A percentile compares a stretch with the other conserved stretches of the same genome.
Conservation (phyloP, 345 rosid genomes). For the Hirschfeldia incana region DNA sequence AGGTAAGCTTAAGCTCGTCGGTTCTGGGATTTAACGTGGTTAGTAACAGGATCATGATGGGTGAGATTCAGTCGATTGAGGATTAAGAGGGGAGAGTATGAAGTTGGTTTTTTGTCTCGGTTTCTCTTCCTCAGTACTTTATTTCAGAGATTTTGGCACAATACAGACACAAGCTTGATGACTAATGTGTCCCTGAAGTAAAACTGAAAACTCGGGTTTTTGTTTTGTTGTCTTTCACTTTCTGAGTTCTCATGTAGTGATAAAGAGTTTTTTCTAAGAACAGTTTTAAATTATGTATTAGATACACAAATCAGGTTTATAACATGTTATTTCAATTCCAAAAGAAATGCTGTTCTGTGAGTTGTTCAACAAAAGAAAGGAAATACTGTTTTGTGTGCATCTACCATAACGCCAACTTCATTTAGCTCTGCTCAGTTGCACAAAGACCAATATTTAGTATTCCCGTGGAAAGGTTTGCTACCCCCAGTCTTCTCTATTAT, state of each 20-base stretch:
- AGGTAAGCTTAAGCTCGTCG: conserved; percentile 77
- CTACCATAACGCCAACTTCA: too few relatives aligned
- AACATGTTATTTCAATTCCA: not conserved
- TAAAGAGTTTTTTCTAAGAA: not conserved
- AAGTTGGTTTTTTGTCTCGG: not conserved
- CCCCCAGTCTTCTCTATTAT: too few relatives aligned
- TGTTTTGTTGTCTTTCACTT: not conserved
- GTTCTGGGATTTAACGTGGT: conserved; percentile 92
- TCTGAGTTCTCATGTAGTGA: not conserved
- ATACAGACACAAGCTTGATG: not conserved
- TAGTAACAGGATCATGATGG: conserved; percentile 98
- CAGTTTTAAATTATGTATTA: not conserved
- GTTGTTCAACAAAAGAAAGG: too few relatives aligned
- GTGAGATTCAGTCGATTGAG: conserved; percentile 87
- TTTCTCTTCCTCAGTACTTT: not conserved
- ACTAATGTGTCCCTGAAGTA: not conserved
- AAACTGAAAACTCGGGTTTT: not conserved
- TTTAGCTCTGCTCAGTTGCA: too few relatives aligned
- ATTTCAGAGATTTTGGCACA: not conserved
- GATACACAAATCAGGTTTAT: not conserved
- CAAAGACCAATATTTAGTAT: too few relatives aligned
- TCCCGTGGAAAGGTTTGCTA: too few relatives aligned
- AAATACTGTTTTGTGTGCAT: too few relatives aligned
- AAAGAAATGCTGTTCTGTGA: too few relatives aligned
- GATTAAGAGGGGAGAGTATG: conserved; percentile 43